These are phyloP conservation scores for Talaromyces stipitatus DNA, from an alignment of 495 filamentous ascomycete genomes.

Conservation along the genomic window DNA sequence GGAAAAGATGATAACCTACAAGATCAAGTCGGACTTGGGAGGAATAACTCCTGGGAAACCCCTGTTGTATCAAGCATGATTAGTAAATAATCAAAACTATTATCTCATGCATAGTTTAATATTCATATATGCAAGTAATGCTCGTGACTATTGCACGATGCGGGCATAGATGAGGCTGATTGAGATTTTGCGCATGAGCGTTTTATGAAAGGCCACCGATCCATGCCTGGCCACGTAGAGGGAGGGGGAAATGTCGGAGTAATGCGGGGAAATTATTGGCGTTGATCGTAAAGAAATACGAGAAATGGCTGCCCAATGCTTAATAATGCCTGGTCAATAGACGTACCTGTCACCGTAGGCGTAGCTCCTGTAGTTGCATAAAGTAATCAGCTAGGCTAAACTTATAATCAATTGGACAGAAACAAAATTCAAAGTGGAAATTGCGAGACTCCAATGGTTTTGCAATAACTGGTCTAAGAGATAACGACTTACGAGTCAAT, in stretches of 20 bases:
- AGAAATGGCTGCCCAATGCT: background rate
- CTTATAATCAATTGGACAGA: constrained; percentile 5
- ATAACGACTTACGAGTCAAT: constrained; percentile 58
- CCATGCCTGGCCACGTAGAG: background rate
- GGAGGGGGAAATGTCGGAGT: background rate
- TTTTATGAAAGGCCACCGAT: background rate
- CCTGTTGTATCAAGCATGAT: constrained; percentile 27
- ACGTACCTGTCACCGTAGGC: constrained; percentile 69
- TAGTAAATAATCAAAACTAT: background rate
- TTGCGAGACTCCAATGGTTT: too few species aligned
- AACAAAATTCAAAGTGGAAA: constrained; percentile 5
- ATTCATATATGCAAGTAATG: background rate
- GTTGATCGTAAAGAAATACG: background rate
- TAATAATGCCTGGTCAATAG: too few species aligned
- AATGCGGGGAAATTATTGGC: background rate
- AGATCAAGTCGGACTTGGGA: constrained; percentile 35
- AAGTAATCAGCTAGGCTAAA: background rate
- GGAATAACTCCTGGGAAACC: constrained; percentile 61
- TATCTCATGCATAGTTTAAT: background rate
- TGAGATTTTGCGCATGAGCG: background rate
- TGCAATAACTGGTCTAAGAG: too few species aligned
- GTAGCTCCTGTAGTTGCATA: constrained; percentile 54
- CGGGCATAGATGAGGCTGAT: background rate
- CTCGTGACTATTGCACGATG: background rate
- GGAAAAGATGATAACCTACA: constrained; percentile 33